A percentile compares a stretch with the other conserved stretches of the same genome.
Conservation (phyloP, 2,329 filamentous ascomycete species). For the Clonostachys solani region DNA sequence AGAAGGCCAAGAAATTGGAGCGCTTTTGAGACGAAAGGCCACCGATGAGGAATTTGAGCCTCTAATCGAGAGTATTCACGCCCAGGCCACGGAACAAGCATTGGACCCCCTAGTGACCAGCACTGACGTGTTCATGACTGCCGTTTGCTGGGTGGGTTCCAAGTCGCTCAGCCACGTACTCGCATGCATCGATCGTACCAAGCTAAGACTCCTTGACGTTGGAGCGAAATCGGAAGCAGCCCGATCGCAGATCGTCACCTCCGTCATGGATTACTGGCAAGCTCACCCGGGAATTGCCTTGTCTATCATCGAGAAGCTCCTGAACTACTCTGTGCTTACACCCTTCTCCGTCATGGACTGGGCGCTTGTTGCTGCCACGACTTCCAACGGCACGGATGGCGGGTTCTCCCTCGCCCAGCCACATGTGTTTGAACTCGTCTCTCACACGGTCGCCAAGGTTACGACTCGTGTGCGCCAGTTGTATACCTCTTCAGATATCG, state of each 20-base stretch:
- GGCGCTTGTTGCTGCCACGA: constrained; percentile 62
- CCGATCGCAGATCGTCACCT: constrained; percentile 81
- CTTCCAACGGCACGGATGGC: constrained; percentile 45
- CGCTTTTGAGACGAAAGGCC: constrained; percentile 78
- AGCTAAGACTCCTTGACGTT: constrained; percentile 78
- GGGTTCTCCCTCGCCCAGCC: constrained; percentile 67
- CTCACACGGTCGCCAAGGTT: constrained; percentile 85
- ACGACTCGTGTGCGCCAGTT: constrained; percentile 82
- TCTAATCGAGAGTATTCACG: constrained; percentile 75
- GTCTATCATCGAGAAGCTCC: constrained; percentile 90
- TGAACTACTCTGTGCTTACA: constrained; percentile 94
- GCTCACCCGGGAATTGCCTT: constrained; percentile 89
- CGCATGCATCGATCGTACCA: constrained; percentile 91
- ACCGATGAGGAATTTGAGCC: constrained; percentile 82
- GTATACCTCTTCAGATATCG: constrained; percentile 53
- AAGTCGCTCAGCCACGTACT: constrained; percentile 96
- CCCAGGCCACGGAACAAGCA: constrained; percentile 66
- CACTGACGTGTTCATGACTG: constrained; percentile 90
- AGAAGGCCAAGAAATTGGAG: constrained; percentile 79
- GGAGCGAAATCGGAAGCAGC: constrained; percentile 71
- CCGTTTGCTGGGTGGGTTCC: constrained; percentile 87
- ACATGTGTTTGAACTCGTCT: constrained; percentile 86
- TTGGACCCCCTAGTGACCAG: constrained; percentile 80
- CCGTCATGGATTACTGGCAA: constrained; percentile 89
- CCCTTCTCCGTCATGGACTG: constrained; percentile 84